These are phyloP conservation scores for Candida sanyaensis DNA, from an alignment of 1,139 yeast species.

Conservation along the genomic window DNA sequence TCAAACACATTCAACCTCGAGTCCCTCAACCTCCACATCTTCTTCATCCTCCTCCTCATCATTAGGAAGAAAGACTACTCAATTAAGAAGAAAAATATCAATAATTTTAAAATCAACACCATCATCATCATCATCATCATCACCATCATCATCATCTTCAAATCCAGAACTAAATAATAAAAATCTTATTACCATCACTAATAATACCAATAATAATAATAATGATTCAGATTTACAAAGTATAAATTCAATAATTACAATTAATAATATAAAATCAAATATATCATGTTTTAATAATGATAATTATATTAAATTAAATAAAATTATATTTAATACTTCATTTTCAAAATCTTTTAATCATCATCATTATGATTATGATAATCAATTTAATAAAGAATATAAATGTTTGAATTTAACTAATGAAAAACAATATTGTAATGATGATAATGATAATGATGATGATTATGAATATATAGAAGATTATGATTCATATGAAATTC, in stretches of 20 bases:
- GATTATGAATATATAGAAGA: not conserved
- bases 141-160: not conserved
- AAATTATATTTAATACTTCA: not conserved
- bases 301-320: not conserved
- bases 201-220: not conserved
- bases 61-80: not conserved
- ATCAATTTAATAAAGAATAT: not conserved
- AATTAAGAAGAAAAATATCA: not conserved
- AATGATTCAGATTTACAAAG: not conserved
- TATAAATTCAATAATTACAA: not conserved
- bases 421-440: conserved; percentile 1
- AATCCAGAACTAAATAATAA: not conserved
- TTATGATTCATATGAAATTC: too few relatives aligned
- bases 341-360: not conserved
- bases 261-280: not conserved
- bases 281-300: not conserved
- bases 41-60: not conserved
- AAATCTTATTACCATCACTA: not conserved
- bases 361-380: not conserved
- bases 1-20: too few relatives aligned
- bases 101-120: not conserved
- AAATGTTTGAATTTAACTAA: conserved; percentile 2
- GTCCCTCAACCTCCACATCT: not conserved
- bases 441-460: not conserved
- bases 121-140: not conserved